These are phyloP conservation scores for Limonium bicolor DNA, from an alignment of 148 eudicot species.

Conservation along the genomic window DNA sequence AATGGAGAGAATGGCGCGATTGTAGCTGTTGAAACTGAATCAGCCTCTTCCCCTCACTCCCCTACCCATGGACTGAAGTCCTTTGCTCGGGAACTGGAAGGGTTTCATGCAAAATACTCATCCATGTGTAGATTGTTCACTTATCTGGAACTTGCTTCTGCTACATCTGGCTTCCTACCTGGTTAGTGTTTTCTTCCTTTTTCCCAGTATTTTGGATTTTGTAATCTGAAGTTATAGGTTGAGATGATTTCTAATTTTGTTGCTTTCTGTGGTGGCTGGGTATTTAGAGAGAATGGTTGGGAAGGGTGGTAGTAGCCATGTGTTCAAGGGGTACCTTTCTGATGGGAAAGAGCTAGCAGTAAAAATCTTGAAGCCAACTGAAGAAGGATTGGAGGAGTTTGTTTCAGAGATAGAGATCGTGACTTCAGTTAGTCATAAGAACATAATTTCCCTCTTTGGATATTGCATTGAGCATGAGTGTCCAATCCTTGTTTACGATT, in stretches of 20 bases:
- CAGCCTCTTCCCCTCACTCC: slow-evolving; percentile 20
- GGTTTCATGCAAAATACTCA: slow-evolving; percentile 53
- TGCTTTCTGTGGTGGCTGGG: not conserved
- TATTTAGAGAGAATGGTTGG: slow-evolving; percentile 62
- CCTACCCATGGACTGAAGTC: slow-evolving; percentile 16
- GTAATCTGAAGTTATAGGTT: not conserved
- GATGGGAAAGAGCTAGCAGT: slow-evolving; percentile 90
- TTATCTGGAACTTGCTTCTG: slow-evolving; percentile 46
- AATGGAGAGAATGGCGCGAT: slow-evolving; percentile 17
- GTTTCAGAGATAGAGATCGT: slow-evolving; percentile 67
- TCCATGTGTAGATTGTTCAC: slow-evolving; percentile 69
- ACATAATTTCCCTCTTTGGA: slow-evolving; percentile 69
- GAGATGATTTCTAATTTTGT: not conserved
- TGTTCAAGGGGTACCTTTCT: slow-evolving; percentile 55
- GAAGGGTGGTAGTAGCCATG: slow-evolving; percentile 80
- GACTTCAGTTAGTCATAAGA: slow-evolving; percentile 68
- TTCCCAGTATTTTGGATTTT: not conserved
- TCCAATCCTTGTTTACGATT: slow-evolving; percentile 65
- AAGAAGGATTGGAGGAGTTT: slow-evolving; percentile 54
- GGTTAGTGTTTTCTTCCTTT: slow-evolving; percentile 30
- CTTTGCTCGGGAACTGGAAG: slow-evolving; percentile 44
- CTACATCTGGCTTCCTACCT: slow-evolving; percentile 48
- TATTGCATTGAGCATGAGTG: slow-evolving; percentile 55
- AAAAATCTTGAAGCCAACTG: slow-evolving; percentile 67
- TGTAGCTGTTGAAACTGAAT: slow-evolving; percentile 19